These are phyloP conservation scores for Talaromyces sp. DNA, from an alignment of 2,329 filamentous ascomycete species.

Conservation along the genomic window DNA sequence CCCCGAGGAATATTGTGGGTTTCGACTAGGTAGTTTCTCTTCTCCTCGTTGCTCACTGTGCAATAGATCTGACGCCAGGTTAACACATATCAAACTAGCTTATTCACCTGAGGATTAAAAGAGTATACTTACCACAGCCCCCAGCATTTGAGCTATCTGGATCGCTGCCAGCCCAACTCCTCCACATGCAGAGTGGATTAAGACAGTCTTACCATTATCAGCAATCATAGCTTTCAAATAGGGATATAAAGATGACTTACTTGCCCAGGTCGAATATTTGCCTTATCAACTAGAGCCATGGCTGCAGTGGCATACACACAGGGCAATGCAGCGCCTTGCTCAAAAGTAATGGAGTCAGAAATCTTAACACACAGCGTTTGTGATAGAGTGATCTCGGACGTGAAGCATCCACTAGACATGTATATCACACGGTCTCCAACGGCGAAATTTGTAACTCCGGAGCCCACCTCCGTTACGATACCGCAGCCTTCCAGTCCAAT, in stretches of 20 bases:
- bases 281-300: constrained; percentile 18
- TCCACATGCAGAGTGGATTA: constrained; percentile 35
- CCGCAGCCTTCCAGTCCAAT: constrained; percentile 13
- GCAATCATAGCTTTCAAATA: background rate
- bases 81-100: background rate
- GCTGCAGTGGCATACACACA: constrained; percentile 38
- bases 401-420: background rate
- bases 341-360: constrained; percentile 50
- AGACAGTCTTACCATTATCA: constrained; percentile 23
- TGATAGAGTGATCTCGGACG: background rate
- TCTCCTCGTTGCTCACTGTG: constrained; percentile 4
- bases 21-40: background rate
- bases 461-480: constrained; percentile 23
- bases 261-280: constrained; percentile 21
- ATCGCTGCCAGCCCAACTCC: constrained; percentile 34
- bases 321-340: constrained; percentile 52
- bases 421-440: constrained; percentile 26
- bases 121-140: constrained; percentile 26
- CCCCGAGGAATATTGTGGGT: constrained; percentile 21
- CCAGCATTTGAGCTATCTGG: constrained; percentile 25
- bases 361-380: constrained; percentile 43
- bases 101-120: background rate
- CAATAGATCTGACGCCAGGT: background rate
- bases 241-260: background rate
- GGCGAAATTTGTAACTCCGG: constrained; percentile 20